phyloP scores from a whole-genome alignment of 257 asterid species.

The Solanum peruvianum region DNA sequence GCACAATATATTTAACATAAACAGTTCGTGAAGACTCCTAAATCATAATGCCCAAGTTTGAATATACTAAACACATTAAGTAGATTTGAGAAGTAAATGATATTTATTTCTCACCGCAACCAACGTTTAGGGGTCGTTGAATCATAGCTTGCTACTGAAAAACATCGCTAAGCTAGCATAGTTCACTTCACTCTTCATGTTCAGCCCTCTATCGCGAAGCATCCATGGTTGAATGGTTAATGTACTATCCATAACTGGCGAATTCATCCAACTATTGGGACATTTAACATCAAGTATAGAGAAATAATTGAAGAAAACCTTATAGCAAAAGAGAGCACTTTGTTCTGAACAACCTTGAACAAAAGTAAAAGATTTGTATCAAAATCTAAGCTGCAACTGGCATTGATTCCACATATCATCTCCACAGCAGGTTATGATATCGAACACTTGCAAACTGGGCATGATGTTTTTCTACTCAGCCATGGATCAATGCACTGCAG shows the following conservation, averaged over 20 bases:
- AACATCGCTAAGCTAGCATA: not conserved
- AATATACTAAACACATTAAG: not conserved
- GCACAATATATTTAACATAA: not conserved
- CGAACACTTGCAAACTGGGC: slow-evolving; percentile 89
- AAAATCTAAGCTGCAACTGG: not conserved
- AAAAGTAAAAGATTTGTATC: not conserved
- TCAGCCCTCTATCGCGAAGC: not conserved
- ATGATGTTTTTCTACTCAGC: slow-evolving; percentile 72
- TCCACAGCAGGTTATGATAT: slow-evolving; percentile 24
- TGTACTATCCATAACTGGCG: not conserved
- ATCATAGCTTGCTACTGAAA: not conserved
- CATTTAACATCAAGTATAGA: not conserved
- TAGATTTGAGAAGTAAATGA: not conserved
- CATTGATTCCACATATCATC: not conserved
- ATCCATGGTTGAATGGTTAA: not conserved
- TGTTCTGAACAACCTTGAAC: not conserved
- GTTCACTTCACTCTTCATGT: not conserved
- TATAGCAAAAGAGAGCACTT: not conserved
- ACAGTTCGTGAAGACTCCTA: not conserved
- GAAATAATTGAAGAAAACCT: not conserved
- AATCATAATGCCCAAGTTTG: not conserved
- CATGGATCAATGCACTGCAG: slow-evolving; percentile 92
- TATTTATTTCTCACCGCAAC: not conserved
- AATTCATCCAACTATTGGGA: not conserved
- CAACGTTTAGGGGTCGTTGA: not conserved